Conservation (phyloP, 768 basidiomycete species). For the Coprinellus micaceus region DNA sequence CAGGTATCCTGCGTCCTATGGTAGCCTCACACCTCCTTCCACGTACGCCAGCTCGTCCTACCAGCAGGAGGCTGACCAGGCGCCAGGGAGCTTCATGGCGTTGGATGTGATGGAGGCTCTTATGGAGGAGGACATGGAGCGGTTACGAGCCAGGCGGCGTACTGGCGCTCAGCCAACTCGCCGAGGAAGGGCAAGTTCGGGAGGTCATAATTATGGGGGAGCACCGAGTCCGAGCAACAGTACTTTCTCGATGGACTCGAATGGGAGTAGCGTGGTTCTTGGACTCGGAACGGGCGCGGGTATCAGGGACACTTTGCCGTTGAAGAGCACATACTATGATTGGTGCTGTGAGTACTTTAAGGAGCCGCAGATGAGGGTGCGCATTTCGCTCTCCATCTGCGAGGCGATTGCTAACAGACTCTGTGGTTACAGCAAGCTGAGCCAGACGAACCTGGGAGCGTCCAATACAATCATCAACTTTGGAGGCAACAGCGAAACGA, state of each 20-base stretch:
- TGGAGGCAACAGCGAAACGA: slow-evolving; percentile 94
- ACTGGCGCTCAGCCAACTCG: slow-evolving; percentile 38
- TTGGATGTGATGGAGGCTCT: slow-evolving; percentile 84
- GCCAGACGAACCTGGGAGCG: slow-evolving; percentile 91
- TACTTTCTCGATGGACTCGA: slow-evolving; percentile 73
- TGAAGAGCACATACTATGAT: slow-evolving; percentile 91
- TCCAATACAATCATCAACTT: slow-evolving; percentile 90
- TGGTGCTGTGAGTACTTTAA: slow-evolving; percentile 98
- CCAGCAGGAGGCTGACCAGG: slow-evolving; percentile 26
- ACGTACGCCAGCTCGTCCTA: slow-evolving; percentile 29
- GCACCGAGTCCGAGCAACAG: slow-evolving; percentile 71
- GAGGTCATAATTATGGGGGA: slow-evolving; percentile 22
- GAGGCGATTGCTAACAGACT: too few species aligned
- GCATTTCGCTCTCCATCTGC: slow-evolving; percentile 16
- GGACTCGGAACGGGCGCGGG: slow-evolving; percentile 78
- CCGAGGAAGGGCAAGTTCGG: slow-evolving; percentile 30
- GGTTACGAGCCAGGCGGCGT: slow-evolving; percentile 68
- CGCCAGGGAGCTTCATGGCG: slow-evolving; percentile 54
- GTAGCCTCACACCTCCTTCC: slow-evolving; percentile 27
- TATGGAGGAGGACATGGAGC: slow-evolving; percentile 93
- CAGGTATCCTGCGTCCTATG: slow-evolving; percentile 16
- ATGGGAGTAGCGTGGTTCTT: slow-evolving; percentile 64
- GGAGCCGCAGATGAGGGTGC: slow-evolving; percentile 97
- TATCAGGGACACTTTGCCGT: slow-evolving; percentile 79
- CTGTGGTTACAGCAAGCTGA: slow-evolving; percentile 90